Base-by-base conservation (phyloP, 2,329 filamentous ascomycete genomes). In the Fusarium secorum region DNA sequence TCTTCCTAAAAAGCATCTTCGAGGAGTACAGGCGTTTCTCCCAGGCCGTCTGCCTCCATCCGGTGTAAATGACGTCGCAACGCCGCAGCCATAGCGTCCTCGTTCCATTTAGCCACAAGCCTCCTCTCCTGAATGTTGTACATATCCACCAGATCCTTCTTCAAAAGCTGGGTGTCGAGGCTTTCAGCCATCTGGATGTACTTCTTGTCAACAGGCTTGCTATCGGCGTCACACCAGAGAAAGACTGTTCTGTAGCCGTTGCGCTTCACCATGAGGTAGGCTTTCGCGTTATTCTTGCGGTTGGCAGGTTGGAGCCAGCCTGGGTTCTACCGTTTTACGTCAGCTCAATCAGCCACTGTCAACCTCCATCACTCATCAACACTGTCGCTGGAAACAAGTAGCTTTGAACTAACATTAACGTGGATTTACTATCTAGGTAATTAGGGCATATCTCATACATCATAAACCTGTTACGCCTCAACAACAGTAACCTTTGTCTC, bases 401-500 rank as follows among this genome's bases (percentile, higher is more conserved):
- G 4, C 11, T 66, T 20, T 26, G 41, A 56, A 66, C 42, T 33
- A 32, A 46, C 18, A 61, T 62, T 39, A 52, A 60, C 26, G 32
- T 56, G 35, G 14, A 42, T 56, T 56, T 39, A 53, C 39, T 60
- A 54, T 66, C 22, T 57, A 53, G 44, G 22, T 39, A 54, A 58
- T 24, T 53, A 63, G 66, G 30, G 22, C 57, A 61, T 67, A 42
- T 58, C 56, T 68, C 63, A 68, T 75, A 63, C 57, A 63, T 74
- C 73, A 61, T 74, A 60, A 74, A 33, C 24, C 2, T 10, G 30
- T 68, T 26, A 76, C 41, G 58, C 65, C 53, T 72, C 26, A 24
- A 75, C 70, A 41, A 67, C 60, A 20, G 72, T 75, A 44, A 76
- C 58, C 39, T 66, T 72, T n/a, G 62, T 66, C 20, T 66, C 55